A percentile compares a stretch with the other conserved stretches of the same genome.
Evolutionary conservation across 1,139 yeast genomes (phyloP).

Genomic region (Saccharomyces pastorianus): DNA sequence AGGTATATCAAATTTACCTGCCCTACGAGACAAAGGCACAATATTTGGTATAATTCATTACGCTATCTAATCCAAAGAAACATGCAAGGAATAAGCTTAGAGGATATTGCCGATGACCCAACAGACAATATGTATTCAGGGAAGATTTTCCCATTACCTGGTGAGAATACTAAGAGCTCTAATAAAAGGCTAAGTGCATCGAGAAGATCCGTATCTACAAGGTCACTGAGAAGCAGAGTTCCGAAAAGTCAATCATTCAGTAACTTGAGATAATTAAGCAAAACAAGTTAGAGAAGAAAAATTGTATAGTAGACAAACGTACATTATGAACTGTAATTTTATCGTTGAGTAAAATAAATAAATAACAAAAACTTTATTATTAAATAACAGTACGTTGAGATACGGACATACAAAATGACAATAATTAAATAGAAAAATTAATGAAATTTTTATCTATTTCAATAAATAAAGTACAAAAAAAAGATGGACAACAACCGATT

Average conservation of each 20-base stretch:
- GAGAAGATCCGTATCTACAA: background rate
- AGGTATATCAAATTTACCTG: conserved; percentile 75
- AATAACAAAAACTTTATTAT: too few species aligned
- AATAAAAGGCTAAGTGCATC: conserved; percentile 6
- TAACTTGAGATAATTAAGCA: background rate
- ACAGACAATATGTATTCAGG: conserved; percentile 20
- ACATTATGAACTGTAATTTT: too few species aligned
- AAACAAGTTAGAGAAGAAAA: too few species aligned
- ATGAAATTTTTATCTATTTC: background rate
- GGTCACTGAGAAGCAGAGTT: conserved; percentile 1
- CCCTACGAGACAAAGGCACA: conserved; percentile 80
- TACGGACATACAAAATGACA: too few species aligned
- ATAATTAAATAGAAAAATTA: too few species aligned
- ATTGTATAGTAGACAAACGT: too few species aligned
- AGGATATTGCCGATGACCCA: conserved; percentile 27
- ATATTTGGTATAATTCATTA: conserved; percentile 83
- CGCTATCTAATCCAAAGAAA: conserved; percentile 67
- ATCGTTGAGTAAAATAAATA: background rate
- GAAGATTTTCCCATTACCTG: conserved; percentile 21
- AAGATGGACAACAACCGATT: background rate
- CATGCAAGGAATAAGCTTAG: conserved; percentile 51
- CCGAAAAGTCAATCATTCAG: conserved; percentile 2
- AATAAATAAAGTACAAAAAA: background rate
- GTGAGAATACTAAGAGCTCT: conserved; percentile 14
- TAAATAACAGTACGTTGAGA: too few species aligned